Evolutionary conservation across 2,329 filamentous ascomycete species (phyloP), one percentile per base, ranked within the genome.

Genomic region (Hyphodiscus sp.): DNA sequence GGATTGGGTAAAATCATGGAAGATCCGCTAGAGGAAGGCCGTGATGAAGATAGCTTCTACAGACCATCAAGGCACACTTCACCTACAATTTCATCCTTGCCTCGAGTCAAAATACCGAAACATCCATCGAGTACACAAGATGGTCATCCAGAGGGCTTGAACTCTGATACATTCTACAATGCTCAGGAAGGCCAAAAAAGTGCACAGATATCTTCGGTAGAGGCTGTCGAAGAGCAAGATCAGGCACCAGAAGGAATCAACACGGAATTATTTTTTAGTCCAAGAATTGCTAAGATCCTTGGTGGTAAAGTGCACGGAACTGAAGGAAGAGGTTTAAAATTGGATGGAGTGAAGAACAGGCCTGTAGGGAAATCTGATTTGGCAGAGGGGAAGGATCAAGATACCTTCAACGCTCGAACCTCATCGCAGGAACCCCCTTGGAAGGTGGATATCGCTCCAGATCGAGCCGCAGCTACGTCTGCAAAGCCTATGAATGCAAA

Each of bases 221-320:
- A 64, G 43, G 55, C 59, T 30, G 52, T 70, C 4, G 62, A 67
- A 33, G 67, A 70, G 49, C 66, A 74, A 52, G 71, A 76, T 18
- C 72, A 77, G n/a, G 55, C 77, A 16, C 74, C 81, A 3, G 78
- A 82, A 50, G 81, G 78, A 46, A 72, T 84, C 62, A 76, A 85
- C 62, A 76, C 77, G 5, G 77, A 82, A 58, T 68, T 86, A 0
- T 87, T 87, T 63, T 78, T 80, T 52, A 86, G 79, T 51, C 77
- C 76, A 2, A 75, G 74, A 51, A 77, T 84, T 19, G 78, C 81
- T 26, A 75, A 71, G 55, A 73, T 81, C 67, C 69, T 86, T 15
- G 75, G 78, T 29, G 73, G 73, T 29, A 73, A 76, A 57, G 67
- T 67, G 51, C 60, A 65, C 49, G 53, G 43, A 16, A 45, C 33